Evolutionary conservation across 345 rosid species (phyloP).

Genomic region (Pseudoturritis turrita): DNA sequence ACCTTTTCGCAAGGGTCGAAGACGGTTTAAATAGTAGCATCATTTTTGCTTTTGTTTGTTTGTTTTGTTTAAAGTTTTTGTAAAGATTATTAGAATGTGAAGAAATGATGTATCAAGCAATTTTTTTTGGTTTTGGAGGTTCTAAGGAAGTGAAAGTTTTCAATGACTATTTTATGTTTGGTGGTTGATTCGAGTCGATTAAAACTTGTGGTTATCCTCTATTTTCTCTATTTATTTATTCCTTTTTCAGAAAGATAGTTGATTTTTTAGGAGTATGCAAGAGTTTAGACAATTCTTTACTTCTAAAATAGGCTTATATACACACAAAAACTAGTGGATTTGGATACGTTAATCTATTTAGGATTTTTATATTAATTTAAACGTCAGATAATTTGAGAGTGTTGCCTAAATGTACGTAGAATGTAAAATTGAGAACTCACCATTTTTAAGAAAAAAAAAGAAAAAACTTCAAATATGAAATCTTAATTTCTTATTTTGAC

Average conservation of each 20-base stretch:
- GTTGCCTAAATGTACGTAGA: not conserved
- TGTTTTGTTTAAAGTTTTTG: not conserved
- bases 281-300: not conserved
- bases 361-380: not conserved
- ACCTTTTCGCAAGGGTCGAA: conserved; percentile 14
- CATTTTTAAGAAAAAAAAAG: not conserved
- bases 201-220: not conserved
- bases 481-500: no score
- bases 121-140: not conserved
- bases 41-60: not conserved
- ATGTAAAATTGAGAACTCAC: not conserved
- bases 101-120: not conserved
- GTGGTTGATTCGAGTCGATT: not conserved
- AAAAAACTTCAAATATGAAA: not conserved
- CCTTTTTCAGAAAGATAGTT: not conserved
- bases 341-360: not conserved
- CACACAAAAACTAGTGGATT: not conserved
- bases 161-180: conserved; percentile 21
- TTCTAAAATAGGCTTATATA: not conserved
- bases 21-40: conserved; percentile 32
- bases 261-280: not conserved
- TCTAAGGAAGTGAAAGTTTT: conserved; percentile 6
- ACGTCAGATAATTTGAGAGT: not conserved
- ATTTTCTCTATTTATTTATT: not conserved
- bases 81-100: not conserved